A percentile compares a stretch with the other conserved stretches of the same genome.
These are phyloP conservation scores for Naganishia vaughanmartiniae DNA, from an alignment of 768 basidiomycete species.

Conservation along the genomic window DNA sequence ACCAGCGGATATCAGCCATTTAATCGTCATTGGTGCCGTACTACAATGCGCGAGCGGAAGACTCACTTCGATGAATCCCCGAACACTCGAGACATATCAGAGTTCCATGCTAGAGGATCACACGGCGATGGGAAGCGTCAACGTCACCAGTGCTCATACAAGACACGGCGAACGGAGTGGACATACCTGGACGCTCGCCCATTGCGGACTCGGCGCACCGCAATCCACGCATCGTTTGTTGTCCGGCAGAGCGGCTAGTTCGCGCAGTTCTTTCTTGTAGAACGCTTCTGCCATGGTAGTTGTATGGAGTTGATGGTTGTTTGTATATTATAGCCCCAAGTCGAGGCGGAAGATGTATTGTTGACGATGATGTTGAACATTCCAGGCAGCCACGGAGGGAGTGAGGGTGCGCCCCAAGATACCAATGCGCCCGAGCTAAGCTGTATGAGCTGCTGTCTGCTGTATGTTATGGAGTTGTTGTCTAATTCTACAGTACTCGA, in stretches of 20 bases:
- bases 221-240: slow-evolving; percentile 83
- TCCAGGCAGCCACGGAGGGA: too few relatives aligned
- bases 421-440: too few relatives aligned
- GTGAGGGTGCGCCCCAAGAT: too few relatives aligned
- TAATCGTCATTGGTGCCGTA: too few relatives aligned
- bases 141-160: not conserved
- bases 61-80: slow-evolving; percentile 54
- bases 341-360: too few relatives aligned
- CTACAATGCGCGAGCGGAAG: slow-evolving; percentile 42
- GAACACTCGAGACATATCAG: slow-evolving; percentile 78
- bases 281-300: slow-evolving; percentile 61
- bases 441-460: too few relatives aligned
- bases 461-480: too few relatives aligned
- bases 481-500: too few relatives aligned
- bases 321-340: not conserved
- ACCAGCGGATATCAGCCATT: not conserved
- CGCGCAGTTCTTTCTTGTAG: slow-evolving; percentile 69
- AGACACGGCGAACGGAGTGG: not conserved
- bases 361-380: too few relatives aligned
- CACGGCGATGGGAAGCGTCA: not conserved
- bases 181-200: slow-evolving; percentile 59
- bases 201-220: slow-evolving; percentile 85
- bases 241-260: slow-evolving; percentile 69
- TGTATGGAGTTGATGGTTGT: not conserved
- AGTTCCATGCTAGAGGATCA: slow-evolving; percentile 56